Percentiles rank a stretch among this genome's conserved stretches.
Conservation (phyloP, 148 eudicot genomes). For the Limonium bicolor region DNA sequence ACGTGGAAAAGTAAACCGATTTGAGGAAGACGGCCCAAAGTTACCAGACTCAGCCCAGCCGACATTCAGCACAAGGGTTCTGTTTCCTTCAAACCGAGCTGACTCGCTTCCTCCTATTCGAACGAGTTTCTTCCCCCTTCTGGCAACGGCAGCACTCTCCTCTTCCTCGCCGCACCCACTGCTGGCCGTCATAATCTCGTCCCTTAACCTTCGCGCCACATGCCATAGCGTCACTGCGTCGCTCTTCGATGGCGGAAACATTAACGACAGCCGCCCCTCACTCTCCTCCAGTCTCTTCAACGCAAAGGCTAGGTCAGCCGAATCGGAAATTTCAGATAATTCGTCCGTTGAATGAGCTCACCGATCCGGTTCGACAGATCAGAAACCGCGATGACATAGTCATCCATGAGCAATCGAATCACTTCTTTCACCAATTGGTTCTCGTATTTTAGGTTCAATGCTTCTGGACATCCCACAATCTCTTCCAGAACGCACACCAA, state of each 20-base stretch:
- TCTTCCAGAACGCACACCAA: constrained; percentile 35
- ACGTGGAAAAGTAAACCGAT: constrained; percentile 6
- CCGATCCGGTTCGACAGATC: constrained; percentile 38
- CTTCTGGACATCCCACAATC: constrained; percentile 38
- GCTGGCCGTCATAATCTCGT: constrained; percentile 17
- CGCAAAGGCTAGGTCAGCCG: constrained; percentile 49
- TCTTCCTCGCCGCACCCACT: constrained; percentile 15
- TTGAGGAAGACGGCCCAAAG: constrained; percentile 41
- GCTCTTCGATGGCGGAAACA: constrained; percentile 20
- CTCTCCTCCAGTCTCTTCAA: constrained; percentile 51
- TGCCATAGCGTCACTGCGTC: constrained; percentile 37
- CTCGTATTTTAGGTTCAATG: constrained; percentile 9
- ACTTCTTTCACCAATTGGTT: constrained; percentile 29
- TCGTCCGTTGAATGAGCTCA: constrained; percentile 54
- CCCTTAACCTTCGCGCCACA: constrained; percentile 35
- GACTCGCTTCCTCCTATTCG: constrained; percentile 39
- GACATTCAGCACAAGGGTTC: constrained; percentile 16
- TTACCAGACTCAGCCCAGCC: too few relatives aligned
- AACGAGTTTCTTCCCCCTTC: too few relatives aligned
- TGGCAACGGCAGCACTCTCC: constrained; percentile 29
- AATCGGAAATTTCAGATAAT: constrained; percentile 50
- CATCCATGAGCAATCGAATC: constrained; percentile 24
- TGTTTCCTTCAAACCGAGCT: constrained; percentile 42
- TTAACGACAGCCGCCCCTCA: constrained; percentile 19
- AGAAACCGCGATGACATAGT: constrained; percentile 35